Evolutionary conservation across 1,139 yeast species (phyloP), one percentile per base, ranked within the genome.

Genomic region (Yamadazyma atmosphaerica): DNA sequence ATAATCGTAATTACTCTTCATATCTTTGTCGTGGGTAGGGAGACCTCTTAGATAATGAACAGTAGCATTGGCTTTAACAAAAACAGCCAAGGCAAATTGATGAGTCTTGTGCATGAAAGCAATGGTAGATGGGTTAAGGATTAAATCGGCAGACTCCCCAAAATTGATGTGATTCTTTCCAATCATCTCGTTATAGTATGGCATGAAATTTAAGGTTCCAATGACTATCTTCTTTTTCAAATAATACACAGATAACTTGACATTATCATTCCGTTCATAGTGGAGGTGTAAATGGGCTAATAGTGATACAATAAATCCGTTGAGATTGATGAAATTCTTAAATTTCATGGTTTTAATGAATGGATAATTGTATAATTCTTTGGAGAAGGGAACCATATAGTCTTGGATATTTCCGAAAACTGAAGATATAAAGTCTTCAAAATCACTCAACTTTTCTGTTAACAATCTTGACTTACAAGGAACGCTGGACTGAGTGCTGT

Each of bases 81-180:
- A 41, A 3, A 52, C 22, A 1, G 65, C 54, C 36, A 68, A 52
- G 30, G 49, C 50, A 12, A 64, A 37, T 39, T 64, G 72, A 26
- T 55, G 54, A 2, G 55, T 45, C 40, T 59, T 63, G 39, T 68
- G 74, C 29, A 64, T 53, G 43, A 61, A 42, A 8, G 51, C 41
- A 36, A 63, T 58, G 3, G 66, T 32, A 2, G 56, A 38, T 2
- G 74, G 74, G 40, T 60, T 69, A 38, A 70, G 45, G 9, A 69
- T 53, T 36, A 68, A 50, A 46, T 68, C 73, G 0, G 74, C 58
- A 4, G 54, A 54, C 10, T 56, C 58, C 3, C 69, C 74, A 46
- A 70, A 68, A 40, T 62, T 57, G 3, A 47, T 41, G 23, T 54
- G 50, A 42, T 61, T 63, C 33, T 60, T 57, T 32, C 43, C 41